Evolutionary conservation across 2,329 filamentous ascomycete species (phyloP).

Genomic region (Chaetomiaceae sp.): DNA sequence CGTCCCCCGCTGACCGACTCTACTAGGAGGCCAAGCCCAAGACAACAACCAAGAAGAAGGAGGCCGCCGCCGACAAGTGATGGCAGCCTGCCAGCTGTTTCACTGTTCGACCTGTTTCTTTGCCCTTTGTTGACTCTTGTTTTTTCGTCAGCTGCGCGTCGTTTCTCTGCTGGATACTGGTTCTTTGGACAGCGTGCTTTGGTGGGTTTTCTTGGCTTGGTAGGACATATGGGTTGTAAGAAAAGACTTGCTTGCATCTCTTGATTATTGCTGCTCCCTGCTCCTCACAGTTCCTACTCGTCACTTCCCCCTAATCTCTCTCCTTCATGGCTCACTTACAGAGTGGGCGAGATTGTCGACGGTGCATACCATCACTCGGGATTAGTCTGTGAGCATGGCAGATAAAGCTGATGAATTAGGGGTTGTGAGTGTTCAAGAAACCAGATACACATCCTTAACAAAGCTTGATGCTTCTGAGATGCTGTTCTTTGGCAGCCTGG

Average conservation of each 20-base stretch:
- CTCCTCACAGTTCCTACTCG: too few species aligned
- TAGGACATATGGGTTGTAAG: constrained; percentile 8
- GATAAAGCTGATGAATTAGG: too few species aligned
- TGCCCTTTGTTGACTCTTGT: neutral
- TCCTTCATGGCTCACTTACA: too few species aligned
- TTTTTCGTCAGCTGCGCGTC: neutral
- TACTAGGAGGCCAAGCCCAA: constrained; percentile 29
- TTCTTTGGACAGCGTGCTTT: constrained; percentile 10
- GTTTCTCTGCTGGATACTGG: constrained; percentile 11
- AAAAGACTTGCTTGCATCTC: constrained; percentile 17
- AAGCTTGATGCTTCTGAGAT: too few species aligned
- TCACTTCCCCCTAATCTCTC: too few species aligned
- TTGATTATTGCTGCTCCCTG: neutral
- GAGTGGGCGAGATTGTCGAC: too few species aligned
- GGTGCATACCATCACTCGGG: neutral
- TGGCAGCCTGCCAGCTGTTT: neutral
- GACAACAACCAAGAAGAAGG: constrained; percentile 31
- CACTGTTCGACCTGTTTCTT: neutral
- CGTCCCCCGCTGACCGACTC: neutral
- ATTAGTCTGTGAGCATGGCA: too few species aligned
- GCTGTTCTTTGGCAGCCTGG: too few species aligned
- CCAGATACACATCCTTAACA: too few species aligned
- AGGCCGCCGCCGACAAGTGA: constrained; percentile 25
- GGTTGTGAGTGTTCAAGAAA: too few species aligned
- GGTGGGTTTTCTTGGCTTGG: constrained; percentile 6